Conservation (phyloP, 169 alveolate genomes). For the Miamiensis avidus region DNA sequence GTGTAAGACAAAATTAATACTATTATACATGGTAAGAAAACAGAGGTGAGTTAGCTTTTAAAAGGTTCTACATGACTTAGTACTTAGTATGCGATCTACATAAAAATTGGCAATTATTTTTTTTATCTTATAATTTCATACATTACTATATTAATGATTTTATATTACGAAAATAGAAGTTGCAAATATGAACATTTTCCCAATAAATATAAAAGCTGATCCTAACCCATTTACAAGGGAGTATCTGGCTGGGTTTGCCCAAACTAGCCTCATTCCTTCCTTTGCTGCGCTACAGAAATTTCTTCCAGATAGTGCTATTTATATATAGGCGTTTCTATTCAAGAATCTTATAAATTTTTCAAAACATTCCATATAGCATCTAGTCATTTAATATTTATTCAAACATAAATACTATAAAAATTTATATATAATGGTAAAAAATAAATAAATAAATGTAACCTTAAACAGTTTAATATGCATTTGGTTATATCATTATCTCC, state of each 20-base stretch:
- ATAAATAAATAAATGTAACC: not conserved
- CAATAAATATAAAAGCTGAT: constrained; percentile 57
- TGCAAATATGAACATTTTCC: constrained; percentile 57
- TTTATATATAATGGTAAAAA: no score
- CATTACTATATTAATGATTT: no score
- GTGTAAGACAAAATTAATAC: constrained; percentile 31
- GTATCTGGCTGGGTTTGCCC: constrained; percentile 81
- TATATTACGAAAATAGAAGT: constrained; percentile 25
- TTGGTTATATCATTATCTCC: constrained; percentile 18
- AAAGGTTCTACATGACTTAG: not conserved
- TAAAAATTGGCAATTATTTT: not conserved
- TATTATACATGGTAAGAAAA: not conserved
- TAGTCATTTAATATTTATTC: no score
- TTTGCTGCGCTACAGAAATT: constrained; percentile 89
- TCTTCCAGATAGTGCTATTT: constrained; percentile 85
- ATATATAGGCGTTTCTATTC: constrained; percentile 88
- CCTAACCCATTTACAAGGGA: constrained; percentile 66
- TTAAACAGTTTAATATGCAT: constrained; percentile 54
- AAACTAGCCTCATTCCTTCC: constrained; percentile 75
- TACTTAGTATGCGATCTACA: no score
- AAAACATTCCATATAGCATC: constrained; percentile 80
- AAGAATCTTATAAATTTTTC: constrained; percentile 84
- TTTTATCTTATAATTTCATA: no score
- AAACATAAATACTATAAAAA: no score
- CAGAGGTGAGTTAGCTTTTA: not conserved